Conservation (phyloP, 192 early-diverging fungal species). For the Allomyces arbusculus region DNA sequence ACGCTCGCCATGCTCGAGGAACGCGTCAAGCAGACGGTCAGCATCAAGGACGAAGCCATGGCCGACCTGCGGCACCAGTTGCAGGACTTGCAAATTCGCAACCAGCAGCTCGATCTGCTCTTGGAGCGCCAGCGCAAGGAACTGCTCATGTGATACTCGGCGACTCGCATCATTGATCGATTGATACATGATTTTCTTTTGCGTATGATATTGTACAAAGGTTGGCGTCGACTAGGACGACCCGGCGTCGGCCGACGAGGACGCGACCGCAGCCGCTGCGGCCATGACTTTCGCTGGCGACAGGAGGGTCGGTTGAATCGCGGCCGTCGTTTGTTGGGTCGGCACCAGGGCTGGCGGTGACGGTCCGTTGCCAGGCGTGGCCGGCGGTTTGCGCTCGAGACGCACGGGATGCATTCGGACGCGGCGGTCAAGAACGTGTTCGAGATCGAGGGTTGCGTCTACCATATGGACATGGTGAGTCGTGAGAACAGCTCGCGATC, state of each 20-base stretch:
- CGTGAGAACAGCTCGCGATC: too few relatives aligned
- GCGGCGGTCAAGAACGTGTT: neutral
- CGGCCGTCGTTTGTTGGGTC: too few relatives aligned
- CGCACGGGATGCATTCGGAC: neutral
- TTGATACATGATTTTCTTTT: neutral
- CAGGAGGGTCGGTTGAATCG: too few relatives aligned
- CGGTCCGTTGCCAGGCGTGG: too few relatives aligned
- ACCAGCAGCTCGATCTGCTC: slow-evolving; percentile 18
- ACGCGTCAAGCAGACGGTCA: slow-evolving; percentile 15
- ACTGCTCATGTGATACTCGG: slow-evolving; percentile 5
- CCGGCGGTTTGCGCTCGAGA: neutral
- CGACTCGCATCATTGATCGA: too few relatives aligned
- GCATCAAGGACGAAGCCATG: slow-evolving; percentile 20
- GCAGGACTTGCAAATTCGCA: slow-evolving; percentile 16
- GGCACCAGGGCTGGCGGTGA: too few relatives aligned
- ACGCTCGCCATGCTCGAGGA: slow-evolving; percentile 21
- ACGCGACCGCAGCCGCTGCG: neutral
- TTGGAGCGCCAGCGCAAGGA: slow-evolving; percentile 30
- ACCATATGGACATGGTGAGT: too few relatives aligned
- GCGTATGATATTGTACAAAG: neutral
- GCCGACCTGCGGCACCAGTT: slow-evolving; percentile 13
- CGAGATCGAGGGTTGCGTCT: neutral
- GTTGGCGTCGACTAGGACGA: neutral
- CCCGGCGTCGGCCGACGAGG: neutral
- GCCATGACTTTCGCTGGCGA: neutral